These are phyloP conservation scores for Pseudogymnoascus sp. DNA, from an alignment of 2,329 filamentous ascomycete species.

Conservation along the genomic window DNA sequence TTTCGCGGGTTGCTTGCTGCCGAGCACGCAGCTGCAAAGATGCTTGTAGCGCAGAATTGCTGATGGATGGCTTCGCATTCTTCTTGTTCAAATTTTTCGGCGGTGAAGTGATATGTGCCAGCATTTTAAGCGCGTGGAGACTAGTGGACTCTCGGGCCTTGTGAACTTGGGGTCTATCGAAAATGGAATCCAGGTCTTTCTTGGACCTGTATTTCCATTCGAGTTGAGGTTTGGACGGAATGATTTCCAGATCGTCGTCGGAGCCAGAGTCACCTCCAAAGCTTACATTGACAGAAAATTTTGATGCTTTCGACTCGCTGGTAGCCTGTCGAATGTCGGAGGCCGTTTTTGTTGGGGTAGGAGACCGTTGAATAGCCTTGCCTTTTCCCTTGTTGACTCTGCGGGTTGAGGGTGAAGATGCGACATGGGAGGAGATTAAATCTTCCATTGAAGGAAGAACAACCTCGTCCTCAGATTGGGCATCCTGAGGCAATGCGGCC, in stretches of 20 bases:
- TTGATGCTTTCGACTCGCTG: constrained; percentile 34
- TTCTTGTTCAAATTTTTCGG: constrained; percentile 40
- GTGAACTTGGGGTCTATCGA: constrained; percentile 58
- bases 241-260: constrained; percentile 59
- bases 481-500: neutral
- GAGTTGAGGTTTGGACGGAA: constrained; percentile 17
- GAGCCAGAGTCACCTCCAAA: constrained; percentile 39
- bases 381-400: constrained; percentile 51
- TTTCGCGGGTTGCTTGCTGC: constrained; percentile 69
- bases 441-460: constrained; percentile 34
- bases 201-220: constrained; percentile 24
- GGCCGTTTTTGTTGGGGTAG: constrained; percentile 12
- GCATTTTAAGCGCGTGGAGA: constrained; percentile 59
- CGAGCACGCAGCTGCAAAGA: constrained; percentile 64
- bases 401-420: constrained; percentile 21
- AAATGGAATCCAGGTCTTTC: constrained; percentile 52
- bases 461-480: constrained; percentile 20
- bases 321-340: constrained; percentile 20
- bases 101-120: constrained; percentile 64
- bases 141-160: constrained; percentile 56
- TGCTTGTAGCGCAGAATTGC: constrained; percentile 58
- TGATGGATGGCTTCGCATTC: constrained; percentile 50
- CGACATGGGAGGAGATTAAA: constrained; percentile 23
- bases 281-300: constrained; percentile 29
- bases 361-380: constrained; percentile 34